Conservation (phyloP, 164 flowering plant species). For the Piper betle region DNA sequence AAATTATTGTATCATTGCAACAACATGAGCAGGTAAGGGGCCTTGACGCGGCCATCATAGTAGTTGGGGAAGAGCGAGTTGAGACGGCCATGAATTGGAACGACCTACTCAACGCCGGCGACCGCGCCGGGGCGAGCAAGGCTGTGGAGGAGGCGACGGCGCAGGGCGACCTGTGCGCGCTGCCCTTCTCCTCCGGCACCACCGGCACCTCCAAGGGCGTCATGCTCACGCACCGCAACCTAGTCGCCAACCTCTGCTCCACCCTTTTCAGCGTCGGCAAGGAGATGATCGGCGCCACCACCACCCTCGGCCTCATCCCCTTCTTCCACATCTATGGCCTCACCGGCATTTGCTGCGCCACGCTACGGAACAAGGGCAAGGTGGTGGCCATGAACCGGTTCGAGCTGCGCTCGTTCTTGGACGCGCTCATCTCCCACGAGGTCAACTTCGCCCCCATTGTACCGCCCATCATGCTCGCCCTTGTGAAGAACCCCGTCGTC, state of each 20-base stretch:
- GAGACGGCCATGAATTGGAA: slow-evolving; percentile 52
- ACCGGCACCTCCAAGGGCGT: slow-evolving; percentile 93
- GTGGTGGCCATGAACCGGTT: slow-evolving; percentile 82
- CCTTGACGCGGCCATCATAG: slow-evolving; percentile 43
- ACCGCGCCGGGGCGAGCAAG: slow-evolving; percentile 25
- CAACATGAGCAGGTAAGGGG: slow-evolving; percentile 42
- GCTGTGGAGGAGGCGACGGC: slow-evolving; percentile 15
- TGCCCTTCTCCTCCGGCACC: slow-evolving; percentile 98
- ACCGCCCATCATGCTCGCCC: slow-evolving; percentile 67
- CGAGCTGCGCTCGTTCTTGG: slow-evolving; percentile 56
- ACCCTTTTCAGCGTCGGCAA: slow-evolving; percentile 60
- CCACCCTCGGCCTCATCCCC: slow-evolving; percentile 82
- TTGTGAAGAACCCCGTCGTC: slow-evolving; percentile 80
- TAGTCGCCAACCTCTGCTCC: slow-evolving; percentile 91
- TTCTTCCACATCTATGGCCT: slow-evolving; percentile 93
- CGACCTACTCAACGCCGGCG: slow-evolving; percentile 60
- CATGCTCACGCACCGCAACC: slow-evolving; percentile 76
- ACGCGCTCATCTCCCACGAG: slow-evolving; percentile 56
- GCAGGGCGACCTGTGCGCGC: slow-evolving; percentile 75
- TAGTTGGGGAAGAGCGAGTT: slow-evolving; percentile 43
- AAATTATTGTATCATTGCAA: too few relatives aligned
- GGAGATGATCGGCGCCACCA: slow-evolving; percentile 62
- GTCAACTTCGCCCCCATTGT: slow-evolving; percentile 86
- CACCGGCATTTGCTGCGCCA: slow-evolving; percentile 80
- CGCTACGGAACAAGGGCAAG: slow-evolving; percentile 78